Percentiles rank a stretch among this genome's conserved stretches.
These are phyloP conservation scores for Dillenia suffruticosa DNA, from an alignment of 164 flowering plant genomes.

Conservation along the genomic window DNA sequence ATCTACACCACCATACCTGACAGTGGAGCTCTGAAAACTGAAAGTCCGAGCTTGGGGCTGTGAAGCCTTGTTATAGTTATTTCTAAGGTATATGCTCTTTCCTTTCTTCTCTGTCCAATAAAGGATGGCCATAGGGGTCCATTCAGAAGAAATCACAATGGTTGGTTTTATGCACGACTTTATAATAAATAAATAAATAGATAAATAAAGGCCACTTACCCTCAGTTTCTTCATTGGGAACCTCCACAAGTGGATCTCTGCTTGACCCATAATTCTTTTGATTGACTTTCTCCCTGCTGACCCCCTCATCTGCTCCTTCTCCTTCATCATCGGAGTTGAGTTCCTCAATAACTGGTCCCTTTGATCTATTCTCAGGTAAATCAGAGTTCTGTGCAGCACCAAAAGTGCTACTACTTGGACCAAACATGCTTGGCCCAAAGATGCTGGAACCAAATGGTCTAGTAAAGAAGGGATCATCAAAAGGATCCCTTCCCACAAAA, in stretches of 20 bases:
- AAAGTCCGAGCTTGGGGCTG: slow-evolving; percentile 27
- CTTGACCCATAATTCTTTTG: slow-evolving; percentile 24
- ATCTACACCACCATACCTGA: slow-evolving; percentile 81
- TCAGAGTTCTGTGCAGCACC: slow-evolving; percentile 10
- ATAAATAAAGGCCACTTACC: slow-evolving; percentile 26
- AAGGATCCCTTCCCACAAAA: slow-evolving; percentile 50
- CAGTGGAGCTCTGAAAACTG: slow-evolving; percentile 69
- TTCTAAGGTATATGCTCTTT: slow-evolving; percentile 16
- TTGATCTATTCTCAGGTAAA: slow-evolving; percentile 14
- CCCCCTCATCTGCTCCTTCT: slow-evolving; percentile 18
- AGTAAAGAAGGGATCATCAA: slow-evolving; percentile 70
- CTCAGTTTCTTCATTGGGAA: slow-evolving; percentile 59
- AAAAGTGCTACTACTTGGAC: slow-evolving; percentile 13
- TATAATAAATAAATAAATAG: not conserved
- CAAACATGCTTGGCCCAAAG: slow-evolving; percentile 27
- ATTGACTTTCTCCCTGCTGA: slow-evolving; percentile 15
- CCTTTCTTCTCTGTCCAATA: slow-evolving; percentile 27
- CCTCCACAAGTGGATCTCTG: slow-evolving; percentile 55
- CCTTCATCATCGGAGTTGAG: slow-evolving; percentile 55
- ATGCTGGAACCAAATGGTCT: slow-evolving; percentile 44
- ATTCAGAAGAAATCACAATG: not conserved
- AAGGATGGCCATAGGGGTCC: not conserved
- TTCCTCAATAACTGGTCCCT: slow-evolving; percentile 58
- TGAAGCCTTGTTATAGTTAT: slow-evolving; percentile 16
- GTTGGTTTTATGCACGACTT: not conserved